A percentile compares a stretch with the other conserved stretches of the same genome.
Conservation (phyloP, 2,329 filamentous ascomycete species). For the Clarireedia monteithiana region DNA sequence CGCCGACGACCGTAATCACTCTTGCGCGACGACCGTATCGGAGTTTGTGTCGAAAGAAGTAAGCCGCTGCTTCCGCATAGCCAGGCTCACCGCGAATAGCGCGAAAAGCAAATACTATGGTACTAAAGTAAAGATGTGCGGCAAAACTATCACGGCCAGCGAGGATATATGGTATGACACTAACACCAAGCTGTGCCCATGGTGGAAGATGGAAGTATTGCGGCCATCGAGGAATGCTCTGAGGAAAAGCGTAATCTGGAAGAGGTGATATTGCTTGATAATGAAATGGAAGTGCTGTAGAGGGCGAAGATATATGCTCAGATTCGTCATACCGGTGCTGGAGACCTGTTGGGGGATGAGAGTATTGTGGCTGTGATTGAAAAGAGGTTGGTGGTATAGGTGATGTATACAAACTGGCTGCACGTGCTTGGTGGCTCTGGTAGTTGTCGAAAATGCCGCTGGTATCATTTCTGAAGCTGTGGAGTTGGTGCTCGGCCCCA, state of each 20-base stretch:
- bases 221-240: not conserved
- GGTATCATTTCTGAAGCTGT: no score
- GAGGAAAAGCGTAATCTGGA: not conserved
- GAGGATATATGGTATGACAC: conserved; percentile 13
- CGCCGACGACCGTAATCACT: conserved; percentile 3
- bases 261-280: not conserved
- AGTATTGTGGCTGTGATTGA: no score
- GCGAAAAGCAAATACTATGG: conserved; percentile 6
- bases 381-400: no score
- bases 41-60: conserved; percentile 13
- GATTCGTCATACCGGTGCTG: no score
- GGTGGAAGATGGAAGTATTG: not conserved
- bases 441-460: no score
- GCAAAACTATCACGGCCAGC: conserved; percentile 15
- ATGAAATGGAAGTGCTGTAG: no score
- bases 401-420: no score
- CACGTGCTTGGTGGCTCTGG: no score
- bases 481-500: no score
- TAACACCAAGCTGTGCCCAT: not conserved
- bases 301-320: no score
- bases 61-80: not conserved
- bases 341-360: no score
- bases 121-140: conserved; percentile 15
- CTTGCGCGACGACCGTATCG: not conserved
- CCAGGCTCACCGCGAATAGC: conserved; percentile 6